Base-by-base conservation (phyloP, 2,329 filamentous ascomycete species). In the Calonectria crousiana region DNA sequence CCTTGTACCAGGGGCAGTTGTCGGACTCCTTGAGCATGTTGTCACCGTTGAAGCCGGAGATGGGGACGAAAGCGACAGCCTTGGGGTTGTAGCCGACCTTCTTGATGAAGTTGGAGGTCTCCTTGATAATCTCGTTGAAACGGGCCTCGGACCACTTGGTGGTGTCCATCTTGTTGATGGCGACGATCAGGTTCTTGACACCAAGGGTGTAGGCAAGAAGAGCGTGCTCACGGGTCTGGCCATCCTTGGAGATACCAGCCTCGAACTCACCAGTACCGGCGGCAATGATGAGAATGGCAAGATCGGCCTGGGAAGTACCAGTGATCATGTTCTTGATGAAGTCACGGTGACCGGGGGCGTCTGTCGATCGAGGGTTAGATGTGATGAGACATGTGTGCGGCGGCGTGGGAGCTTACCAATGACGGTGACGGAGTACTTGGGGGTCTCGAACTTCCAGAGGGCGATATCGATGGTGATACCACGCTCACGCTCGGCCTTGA, bases 321-420 rank as follows among this genome's bases (percentile, higher is more conserved):
- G 97, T 98, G 90, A 99, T 99, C 97, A 99, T 99, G 96, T 98
- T 99, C 96, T 99, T 99, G 95, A 99, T 98, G 93, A 98, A 99
- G 88, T 99, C 97, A 97, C 97, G 96, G 91, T 99, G 97, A 90
- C 97, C 97, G 86, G 97, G 97, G 89, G 97, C 97, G 87, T 99
- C 95, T 94, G 82, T 92, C 79, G 13, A 20, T 1, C 0, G 8
- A n/a, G n/a, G 51, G 77, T 77, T 66, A 81, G 74, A 14, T 30
- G 10, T 13, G 16, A 70, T 44, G 36, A 10, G 47, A 41, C 2
- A 44, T 9, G 0, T 41, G 36, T 16, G 38, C n/a, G 18, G 1
- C 1, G 14, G n/a, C 23, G 53, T 20, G 18, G 49, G 75, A 89
- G 52, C 92, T 83, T 92, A 95, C 93, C 94, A 90, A 97, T 98